These are phyloP conservation scores for Helichrysum umbraculigerum DNA, from an alignment of 129 eudicot genomes.

Conservation along the genomic window DNA sequence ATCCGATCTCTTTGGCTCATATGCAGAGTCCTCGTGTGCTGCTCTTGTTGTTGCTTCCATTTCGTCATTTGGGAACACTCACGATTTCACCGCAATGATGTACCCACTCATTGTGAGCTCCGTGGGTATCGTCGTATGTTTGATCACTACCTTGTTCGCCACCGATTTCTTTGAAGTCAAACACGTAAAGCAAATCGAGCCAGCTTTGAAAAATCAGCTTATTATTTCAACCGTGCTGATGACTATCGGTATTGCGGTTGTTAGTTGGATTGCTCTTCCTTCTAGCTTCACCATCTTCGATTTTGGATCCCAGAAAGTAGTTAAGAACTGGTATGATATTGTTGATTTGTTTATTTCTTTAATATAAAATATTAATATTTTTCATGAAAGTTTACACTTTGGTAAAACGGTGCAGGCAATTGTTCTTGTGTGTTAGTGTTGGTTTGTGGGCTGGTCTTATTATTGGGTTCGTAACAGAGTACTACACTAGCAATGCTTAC, in stretches of 20 bases:
- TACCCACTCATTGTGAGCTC: constrained; percentile 78
- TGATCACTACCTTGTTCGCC: constrained; percentile 84
- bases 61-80: constrained; percentile 78
- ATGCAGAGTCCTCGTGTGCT: constrained; percentile 88
- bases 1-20: constrained; percentile 90
- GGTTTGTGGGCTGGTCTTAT: constrained; percentile 93
- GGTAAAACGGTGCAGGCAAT: constrained; percentile 54
- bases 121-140: constrained; percentile 69
- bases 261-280: constrained; percentile 77
- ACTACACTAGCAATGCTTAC: constrained; percentile 86
- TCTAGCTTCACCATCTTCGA: constrained; percentile 81
- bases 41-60: constrained; percentile 95
- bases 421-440: constrained; percentile 75
- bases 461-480: constrained; percentile 84
- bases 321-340: constrained; percentile 64
- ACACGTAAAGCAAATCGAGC: constrained; percentile 77
- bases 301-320: constrained; percentile 76
- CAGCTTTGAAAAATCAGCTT: constrained; percentile 79
- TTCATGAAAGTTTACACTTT: constrained; percentile 18
- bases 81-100: constrained; percentile 82
- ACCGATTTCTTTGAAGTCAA: constrained; percentile 90
- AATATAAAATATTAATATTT: neutral
- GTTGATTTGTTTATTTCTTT: neutral
- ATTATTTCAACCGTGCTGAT: constrained; percentile 75
- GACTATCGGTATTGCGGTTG: constrained; percentile 75